Percentiles rank a stretch among this genome's conserved stretches.
These are phyloP conservation scores for Senna siamea DNA, from an alignment of 306 rosid genomes.

Conservation along the genomic window DNA sequence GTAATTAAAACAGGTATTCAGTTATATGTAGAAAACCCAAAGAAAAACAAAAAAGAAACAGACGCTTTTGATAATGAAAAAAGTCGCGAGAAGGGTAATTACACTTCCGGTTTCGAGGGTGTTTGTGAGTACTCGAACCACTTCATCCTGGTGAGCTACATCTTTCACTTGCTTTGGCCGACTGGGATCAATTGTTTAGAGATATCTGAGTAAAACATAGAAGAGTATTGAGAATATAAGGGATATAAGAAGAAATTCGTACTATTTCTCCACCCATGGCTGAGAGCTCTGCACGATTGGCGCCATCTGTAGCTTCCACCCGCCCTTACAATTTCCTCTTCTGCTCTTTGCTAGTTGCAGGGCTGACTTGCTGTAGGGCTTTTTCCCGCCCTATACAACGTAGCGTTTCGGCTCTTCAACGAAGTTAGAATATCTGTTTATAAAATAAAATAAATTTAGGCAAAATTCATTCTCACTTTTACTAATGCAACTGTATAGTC, in stretches of 20 bases:
- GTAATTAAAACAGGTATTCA: neutral
- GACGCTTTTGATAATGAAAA: neutral
- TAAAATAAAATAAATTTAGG: too few species aligned
- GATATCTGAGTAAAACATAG: neutral
- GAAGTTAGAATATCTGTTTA: too few species aligned
- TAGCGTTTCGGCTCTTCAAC: too few species aligned
- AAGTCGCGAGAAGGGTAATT: conserved; percentile 16
- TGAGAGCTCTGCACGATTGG: conserved; percentile 78
- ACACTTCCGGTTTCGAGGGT: conserved; percentile 87
- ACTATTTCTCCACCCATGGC: conserved; percentile 99
- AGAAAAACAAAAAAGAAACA: neutral
- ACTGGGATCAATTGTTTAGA: conserved; percentile 42
- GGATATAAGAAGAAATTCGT: conserved; percentile 1
- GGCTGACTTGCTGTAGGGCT: neutral
- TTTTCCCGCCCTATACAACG: neutral
- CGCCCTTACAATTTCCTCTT: neutral
- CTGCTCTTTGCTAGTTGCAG: neutral
- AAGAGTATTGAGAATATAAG: neutral
- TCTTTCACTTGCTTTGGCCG: conserved; percentile 95
- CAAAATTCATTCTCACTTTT: too few species aligned
- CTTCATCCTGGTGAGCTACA: conserved; percentile 95
- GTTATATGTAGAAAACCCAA: neutral
- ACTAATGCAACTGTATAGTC: too few species aligned
- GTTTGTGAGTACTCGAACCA: conserved; percentile 89
- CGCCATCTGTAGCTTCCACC: conserved; percentile 57